These are phyloP conservation scores for Paspalum vaginatum DNA, from an alignment of 176 grass and related monocot genomes.

Conservation along the genomic window DNA sequence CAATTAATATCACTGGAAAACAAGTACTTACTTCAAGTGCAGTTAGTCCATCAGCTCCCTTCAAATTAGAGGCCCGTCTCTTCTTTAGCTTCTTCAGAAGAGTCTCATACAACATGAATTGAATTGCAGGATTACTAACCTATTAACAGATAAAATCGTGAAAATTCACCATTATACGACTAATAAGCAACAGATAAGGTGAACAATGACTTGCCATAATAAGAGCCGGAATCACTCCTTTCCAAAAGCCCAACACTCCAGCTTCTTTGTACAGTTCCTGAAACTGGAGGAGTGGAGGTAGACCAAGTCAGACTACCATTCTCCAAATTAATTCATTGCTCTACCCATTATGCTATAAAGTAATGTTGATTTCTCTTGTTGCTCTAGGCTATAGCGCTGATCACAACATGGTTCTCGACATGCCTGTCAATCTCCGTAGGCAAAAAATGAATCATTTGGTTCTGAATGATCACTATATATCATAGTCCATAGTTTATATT, in stretches of 20 bases:
- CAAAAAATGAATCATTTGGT: slow-evolving; percentile 15
- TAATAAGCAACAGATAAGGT: slow-evolving; percentile 17
- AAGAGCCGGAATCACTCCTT: slow-evolving; percentile 87
- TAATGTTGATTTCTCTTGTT: slow-evolving; percentile 24
- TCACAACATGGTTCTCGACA: neutral
- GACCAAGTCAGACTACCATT: slow-evolving; percentile 27
- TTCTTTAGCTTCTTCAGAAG: slow-evolving; percentile 90
- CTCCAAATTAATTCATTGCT: neutral
- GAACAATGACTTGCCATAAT: slow-evolving; percentile 72
- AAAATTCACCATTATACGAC: slow-evolving; percentile 22
- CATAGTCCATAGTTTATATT: too few relatives aligned
- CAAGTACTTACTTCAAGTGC: slow-evolving; percentile 72
- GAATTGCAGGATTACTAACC: slow-evolving; percentile 96
- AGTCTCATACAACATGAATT: slow-evolving; percentile 98
- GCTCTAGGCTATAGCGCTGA: slow-evolving; percentile 10
- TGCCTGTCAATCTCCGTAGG: neutral
- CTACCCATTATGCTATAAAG: slow-evolving; percentile 14
- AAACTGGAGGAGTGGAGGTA: slow-evolving; percentile 69
- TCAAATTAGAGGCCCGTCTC: slow-evolving; percentile 67
- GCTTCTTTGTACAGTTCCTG: slow-evolving; percentile 90
- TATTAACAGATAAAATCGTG: slow-evolving; percentile 42
- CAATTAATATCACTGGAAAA: slow-evolving; percentile 19
- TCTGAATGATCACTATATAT: neutral
- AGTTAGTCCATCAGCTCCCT: slow-evolving; percentile 84
- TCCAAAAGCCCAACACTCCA: slow-evolving; percentile 90